Conservation (phyloP, 352 stramenopile species). For the Phytophthora brassicae region DNA sequence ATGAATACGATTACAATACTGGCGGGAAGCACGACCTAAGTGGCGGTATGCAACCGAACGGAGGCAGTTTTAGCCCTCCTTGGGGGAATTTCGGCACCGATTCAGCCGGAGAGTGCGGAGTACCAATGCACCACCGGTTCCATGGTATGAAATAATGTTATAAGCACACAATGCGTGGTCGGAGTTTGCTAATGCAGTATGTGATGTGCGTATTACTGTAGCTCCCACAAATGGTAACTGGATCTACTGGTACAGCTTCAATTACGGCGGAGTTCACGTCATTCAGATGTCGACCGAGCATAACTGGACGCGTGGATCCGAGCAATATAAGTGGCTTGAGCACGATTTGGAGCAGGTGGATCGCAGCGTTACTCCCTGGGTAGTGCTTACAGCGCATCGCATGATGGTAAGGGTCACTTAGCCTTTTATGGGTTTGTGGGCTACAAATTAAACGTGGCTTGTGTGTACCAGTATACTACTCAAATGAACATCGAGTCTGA, state of each 20-base stretch:
- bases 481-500: slow-evolving; percentile 57
- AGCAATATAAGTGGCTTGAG: slow-evolving; percentile 88
- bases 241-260: slow-evolving; percentile 91
- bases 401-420: slow-evolving; percentile 68
- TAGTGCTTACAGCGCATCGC: slow-evolving; percentile 89
- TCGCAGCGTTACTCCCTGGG: slow-evolving; percentile 85
- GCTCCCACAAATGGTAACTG: slow-evolving; percentile 61
- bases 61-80: slow-evolving; percentile 54
- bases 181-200: slow-evolving; percentile 6
- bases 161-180: not conserved
- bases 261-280: slow-evolving; percentile 87
- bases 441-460: not conserved
- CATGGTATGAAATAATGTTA: slow-evolving; percentile 41
- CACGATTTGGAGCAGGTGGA: slow-evolving; percentile 78
- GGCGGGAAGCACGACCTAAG: slow-evolving; percentile 62
- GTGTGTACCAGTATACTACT: slow-evolving; percentile 44
- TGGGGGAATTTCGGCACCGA: slow-evolving; percentile 75
- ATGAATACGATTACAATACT: slow-evolving; percentile 71
- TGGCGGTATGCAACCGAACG: slow-evolving; percentile 39
- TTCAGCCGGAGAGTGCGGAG: slow-evolving; percentile 63
- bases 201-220: slow-evolving; percentile 22
- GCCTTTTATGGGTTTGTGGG: not conserved
- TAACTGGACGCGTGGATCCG: slow-evolving; percentile 81
- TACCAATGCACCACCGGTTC: slow-evolving; percentile 70
- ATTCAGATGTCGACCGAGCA: slow-evolving; percentile 92